These are phyloP conservation scores for Phoma sp. DNA, from an alignment of 2,329 filamentous ascomycete species.

Conservation along the genomic window DNA sequence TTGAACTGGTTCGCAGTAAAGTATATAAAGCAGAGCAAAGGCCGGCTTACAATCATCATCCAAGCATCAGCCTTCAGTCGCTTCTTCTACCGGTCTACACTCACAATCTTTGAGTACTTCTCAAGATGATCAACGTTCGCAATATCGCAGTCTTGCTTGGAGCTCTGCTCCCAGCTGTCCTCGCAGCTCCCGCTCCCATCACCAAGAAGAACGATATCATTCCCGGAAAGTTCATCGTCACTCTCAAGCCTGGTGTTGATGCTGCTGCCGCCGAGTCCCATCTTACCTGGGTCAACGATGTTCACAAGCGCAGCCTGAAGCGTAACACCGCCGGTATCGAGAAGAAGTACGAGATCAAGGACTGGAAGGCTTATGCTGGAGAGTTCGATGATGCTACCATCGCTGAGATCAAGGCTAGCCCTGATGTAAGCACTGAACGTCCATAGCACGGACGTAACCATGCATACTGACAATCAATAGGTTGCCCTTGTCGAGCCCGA, in stretches of 20 bases:
- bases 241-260: conserved; percentile 28
- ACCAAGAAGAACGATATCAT: conserved; percentile 25
- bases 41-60: conserved; percentile 3
- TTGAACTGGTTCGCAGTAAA: not conserved
- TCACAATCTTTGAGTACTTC: not conserved
- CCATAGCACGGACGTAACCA: too few species aligned
- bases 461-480: conserved; percentile 1
- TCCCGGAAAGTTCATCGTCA: conserved; percentile 33
- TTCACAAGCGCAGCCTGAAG: conserved; percentile 50
- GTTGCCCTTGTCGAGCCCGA: conserved; percentile 26
- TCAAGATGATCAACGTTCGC: conserved; percentile 23
- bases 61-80: conserved; percentile 14
- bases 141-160: conserved; percentile 16
- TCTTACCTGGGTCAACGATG: conserved; percentile 38
- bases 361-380: conserved; percentile 56
- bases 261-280: conserved; percentile 43
- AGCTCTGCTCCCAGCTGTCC: conserved; percentile 17
- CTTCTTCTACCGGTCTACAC: conserved; percentile 10
- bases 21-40: conserved; percentile 12
- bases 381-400: conserved; percentile 57
- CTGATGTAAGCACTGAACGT: conserved; percentile 26
- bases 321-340: conserved; percentile 50
- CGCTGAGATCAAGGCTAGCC: conserved; percentile 47
- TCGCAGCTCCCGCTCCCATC: conserved; percentile 22
- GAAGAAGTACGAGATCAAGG: conserved; percentile 52